Base-by-base conservation (phyloP, 768 basidiomycete species). In the Rhodotorula diobovata region DNA sequence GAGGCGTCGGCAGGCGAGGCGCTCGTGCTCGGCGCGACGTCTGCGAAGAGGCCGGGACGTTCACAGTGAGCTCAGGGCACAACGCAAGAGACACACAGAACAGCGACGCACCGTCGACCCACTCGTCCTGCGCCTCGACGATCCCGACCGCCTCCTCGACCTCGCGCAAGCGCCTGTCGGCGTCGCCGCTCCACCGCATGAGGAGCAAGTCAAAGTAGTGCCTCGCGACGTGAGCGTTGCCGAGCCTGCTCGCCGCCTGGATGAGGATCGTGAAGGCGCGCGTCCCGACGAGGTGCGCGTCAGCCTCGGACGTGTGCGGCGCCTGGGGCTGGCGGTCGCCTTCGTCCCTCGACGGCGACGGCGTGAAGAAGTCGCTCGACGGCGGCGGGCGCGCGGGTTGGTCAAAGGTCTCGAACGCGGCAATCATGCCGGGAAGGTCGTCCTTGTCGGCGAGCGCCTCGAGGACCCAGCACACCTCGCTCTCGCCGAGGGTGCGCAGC, bases 181-280 rank as follows among this genome's bases (percentile, higher is more conserved):
- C n/a, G 20, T 51, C 51, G 23, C 28, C 23, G 8, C 43, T 48
- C 69, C 70, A 71, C 7, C 73, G 69, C 23, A 25, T 20, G 45
- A 65, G 66, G 32, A 74, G 64, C 20, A 64, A 48, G 46, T 74
- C 61, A 30, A 74, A 74, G 61, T 74, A 74, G 64, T 71, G 69
- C 20, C 70, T 37, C 20, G 32, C 67, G 63, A 74, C 21, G 16
- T 41, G 32, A 12, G 60, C 59, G 6, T 61, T 28, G 12, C 46
- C 63, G 59, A 71, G 63, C 5, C 66, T 34, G n/a, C 54, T 43
- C 21, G 73, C 73, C 21, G 69, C 28, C 43, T 66, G 59, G 50
- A 74, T 55, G n/a, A 74, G 28, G 25, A 51, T 57, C 12, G 54
- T 35, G 50, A 74, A 62, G 12, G 73, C 69, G 28, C 69, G 67